Percentiles rank a stretch among this genome's conserved stretches.
Evolutionary conservation across 2,329 filamentous ascomycete species (phyloP).

Genomic region (Aspergillus sp.): DNA sequence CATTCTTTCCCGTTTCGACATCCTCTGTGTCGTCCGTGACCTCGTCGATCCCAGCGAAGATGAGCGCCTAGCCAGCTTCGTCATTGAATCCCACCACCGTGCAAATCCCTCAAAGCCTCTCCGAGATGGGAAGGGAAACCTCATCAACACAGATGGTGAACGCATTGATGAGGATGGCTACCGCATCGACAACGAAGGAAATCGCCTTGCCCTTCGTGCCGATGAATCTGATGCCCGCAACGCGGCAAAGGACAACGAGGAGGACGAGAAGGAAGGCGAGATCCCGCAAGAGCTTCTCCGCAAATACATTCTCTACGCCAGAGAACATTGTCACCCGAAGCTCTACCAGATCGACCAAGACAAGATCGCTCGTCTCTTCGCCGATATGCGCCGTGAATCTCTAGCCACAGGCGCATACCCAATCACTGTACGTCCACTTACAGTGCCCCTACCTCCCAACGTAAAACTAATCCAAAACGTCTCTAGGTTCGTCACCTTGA

Average conservation of each 20-base stretch:
- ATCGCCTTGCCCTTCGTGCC: conserved; percentile 40
- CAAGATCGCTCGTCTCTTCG: conserved; percentile 90
- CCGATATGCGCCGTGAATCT: conserved; percentile 92
- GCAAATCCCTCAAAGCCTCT: conserved; percentile 70
- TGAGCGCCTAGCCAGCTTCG: conserved; percentile 89
- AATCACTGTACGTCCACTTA: conserved; percentile 73
- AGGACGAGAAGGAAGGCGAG: conserved; percentile 62
- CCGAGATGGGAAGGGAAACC: conserved; percentile 45
- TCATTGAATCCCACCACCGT: conserved; percentile 88
- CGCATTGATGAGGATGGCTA: conserved; percentile 63
- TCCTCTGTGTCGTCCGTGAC: conserved; percentile 92
- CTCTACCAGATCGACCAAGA: conserved; percentile 97
- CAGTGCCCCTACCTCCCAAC: neutral
- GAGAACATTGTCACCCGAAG: conserved; percentile 86
- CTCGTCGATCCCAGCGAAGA: conserved; percentile 91
- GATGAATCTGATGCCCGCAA: conserved; percentile 45
- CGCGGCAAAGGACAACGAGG: conserved; percentile 43
- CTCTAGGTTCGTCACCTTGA: conserved; percentile 88
- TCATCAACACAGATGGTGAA: conserved; percentile 45
- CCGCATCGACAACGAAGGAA: conserved; percentile 48
- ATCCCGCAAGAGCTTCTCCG: conserved; percentile 87
- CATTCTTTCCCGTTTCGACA: conserved; percentile 96
- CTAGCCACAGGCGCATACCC: conserved; percentile 94
- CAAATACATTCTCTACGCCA: conserved; percentile 95
- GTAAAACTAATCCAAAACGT: conserved; percentile 3